Evolutionary conservation across 108 stramenopile species (phyloP), one percentile per base, ranked within the genome.

Genomic region (Heterococcus sp.): DNA sequence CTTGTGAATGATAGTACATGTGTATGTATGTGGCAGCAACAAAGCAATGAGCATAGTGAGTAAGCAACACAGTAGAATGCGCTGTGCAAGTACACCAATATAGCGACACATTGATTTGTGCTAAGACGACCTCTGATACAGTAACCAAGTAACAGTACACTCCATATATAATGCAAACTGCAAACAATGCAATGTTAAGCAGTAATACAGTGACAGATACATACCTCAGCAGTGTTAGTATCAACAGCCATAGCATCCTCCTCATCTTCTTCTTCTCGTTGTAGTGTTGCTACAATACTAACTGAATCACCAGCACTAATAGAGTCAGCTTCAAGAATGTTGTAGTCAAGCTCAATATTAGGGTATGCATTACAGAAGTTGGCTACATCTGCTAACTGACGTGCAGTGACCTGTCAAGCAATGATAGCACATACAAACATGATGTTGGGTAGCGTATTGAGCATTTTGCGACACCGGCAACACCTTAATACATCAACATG

Each of bases 351-450:
- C 32, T 98, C 97, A 37, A 99, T 86, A 68, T 92, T 94, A 0
- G 98, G 98, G 75, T 95, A 99, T 72, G 89, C 90, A 88, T 99
- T 99, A 90, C 97, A 99, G 84, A 98, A 99, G 11, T 89, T 90
- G 8, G 98, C 96, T 37, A 97, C 95, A 75, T 97, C 96, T 32
- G 94, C 94, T 93, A 97, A 94, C 85, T 75, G 65, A 36, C 94
- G 90, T 21, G 46, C 8, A 21, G 46, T 58, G 46, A 58, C 46
- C 46, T 58, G 46, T 58, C 14, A n/a, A n/a, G n/a, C n/a, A n/a
- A n/a, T n/a, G n/a, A n/a, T n/a, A n/a, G n/a, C n/a, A n/a, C n/a
- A n/a, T n/a, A n/a, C n/a, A n/a, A n/a, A n/a, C n/a, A n/a, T n/a
- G n/a, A n/a, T n/a, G n/a, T n/a, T n/a, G n/a, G n/a, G n/a, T n/a